Evolutionary conservation across 2,329 filamentous ascomycete genomes (phyloP), one percentile per base, ranked within the genome.

Genomic region (Blastomyces emzantsi): DNA sequence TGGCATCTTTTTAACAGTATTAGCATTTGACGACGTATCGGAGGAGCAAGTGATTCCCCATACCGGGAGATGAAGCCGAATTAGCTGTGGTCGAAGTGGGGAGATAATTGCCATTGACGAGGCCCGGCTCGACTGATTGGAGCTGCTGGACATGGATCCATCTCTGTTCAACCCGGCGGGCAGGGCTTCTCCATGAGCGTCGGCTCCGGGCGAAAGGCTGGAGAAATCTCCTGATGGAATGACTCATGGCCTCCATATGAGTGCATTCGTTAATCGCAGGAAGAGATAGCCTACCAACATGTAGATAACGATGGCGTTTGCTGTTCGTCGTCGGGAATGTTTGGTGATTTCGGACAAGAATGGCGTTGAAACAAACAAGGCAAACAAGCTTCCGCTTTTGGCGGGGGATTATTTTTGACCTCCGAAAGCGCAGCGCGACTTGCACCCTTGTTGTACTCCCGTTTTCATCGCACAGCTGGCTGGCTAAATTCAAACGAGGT

Each of bases 1-100:
- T 87, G 62, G 94, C 94, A 83, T 97, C 94, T 97, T 61, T 47
- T 39, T 28, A 25, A 39, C 3, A 25, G n/a, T 39, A 36, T 62
- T 62, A 62, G 61, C 36, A 15, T 56, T 33, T 60, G 2, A 28
- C 22, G 51, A 22, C 25, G 9, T 33, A 39, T 30, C 54, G 30
- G 8, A 25, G 19, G 1, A 33, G 51, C 36, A 30, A 55, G 47
- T 19, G 2, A 39, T 4, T n/a, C 30, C 30, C 51, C 71, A 63
- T 71, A 79, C 78, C 78, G 57, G 77, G 74, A 59, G 77, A 78
- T 60, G 77, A 70, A 55, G 74, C 77, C 55, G 74, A 76, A 66
- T 66, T 74, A 54, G 74, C 69, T n/a, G 75, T 75, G 64, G 68
- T 72, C 36, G 72, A 72, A 63, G 76, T 69, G 55, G 75, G 74